Conservation (phyloP, 345 rosid species). For the Aquilaria yunnanensis region DNA sequence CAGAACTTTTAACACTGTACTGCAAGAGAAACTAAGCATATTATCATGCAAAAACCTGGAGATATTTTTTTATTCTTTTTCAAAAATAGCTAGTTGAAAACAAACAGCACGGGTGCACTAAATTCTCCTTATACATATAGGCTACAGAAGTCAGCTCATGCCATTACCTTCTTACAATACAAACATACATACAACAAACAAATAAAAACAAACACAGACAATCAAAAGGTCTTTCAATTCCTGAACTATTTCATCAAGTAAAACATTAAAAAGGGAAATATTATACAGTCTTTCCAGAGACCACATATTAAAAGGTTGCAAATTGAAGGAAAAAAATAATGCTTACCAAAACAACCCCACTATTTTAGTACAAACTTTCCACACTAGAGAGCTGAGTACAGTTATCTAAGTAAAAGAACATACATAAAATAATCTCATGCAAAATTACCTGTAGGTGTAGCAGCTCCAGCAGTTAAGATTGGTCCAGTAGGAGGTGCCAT, state of each 20-base stretch:
- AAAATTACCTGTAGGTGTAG: slow-evolving; percentile 48
- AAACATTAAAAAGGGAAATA: slow-evolving; percentile 18
- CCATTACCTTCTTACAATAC: slow-evolving; percentile 75
- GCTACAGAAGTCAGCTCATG: slow-evolving; percentile 79
- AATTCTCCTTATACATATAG: slow-evolving; percentile 67
- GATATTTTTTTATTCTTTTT: slow-evolving; percentile 19
- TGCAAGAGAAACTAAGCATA: no score
- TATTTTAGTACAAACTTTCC: slow-evolving; percentile 41
- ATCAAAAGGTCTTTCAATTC: slow-evolving; percentile 69
- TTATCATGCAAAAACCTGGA: slow-evolving; percentile 27
- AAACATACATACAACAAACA: slow-evolving; percentile 64
- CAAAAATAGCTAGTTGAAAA: slow-evolving; percentile 58
- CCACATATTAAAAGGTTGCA: slow-evolving; percentile 24
- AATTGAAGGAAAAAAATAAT: slow-evolving; percentile 21
- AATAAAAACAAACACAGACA: slow-evolving; percentile 63
- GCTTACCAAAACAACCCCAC: slow-evolving; percentile 52
- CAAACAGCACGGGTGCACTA: slow-evolving; percentile 66
- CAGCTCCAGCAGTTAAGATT: slow-evolving; percentile 49
- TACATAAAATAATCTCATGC: slow-evolving; percentile 9
- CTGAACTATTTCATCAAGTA: slow-evolving; percentile 40
- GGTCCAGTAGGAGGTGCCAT: slow-evolving; percentile 90
- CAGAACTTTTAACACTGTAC: background rate
- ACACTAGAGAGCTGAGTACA: slow-evolving; percentile 37
- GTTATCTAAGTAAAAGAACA: slow-evolving; percentile 16
- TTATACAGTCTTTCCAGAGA: slow-evolving; percentile 27